These are phyloP conservation scores for Bipolaris oryzae DNA, from an alignment of 2,329 filamentous ascomycete species.

Conservation along the genomic window DNA sequence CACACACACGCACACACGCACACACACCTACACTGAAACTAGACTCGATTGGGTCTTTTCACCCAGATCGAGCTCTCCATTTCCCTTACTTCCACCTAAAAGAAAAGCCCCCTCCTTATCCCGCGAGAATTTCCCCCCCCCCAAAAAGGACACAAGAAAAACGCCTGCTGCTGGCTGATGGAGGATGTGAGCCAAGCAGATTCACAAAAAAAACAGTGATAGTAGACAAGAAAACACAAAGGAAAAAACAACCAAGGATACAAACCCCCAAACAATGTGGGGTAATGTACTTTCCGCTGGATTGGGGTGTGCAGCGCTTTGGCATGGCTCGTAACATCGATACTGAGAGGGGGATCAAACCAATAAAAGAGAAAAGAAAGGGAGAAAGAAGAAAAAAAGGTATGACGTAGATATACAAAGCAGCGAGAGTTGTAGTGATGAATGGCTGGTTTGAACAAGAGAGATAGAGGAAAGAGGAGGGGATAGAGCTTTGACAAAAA, in stretches of 20 bases:
- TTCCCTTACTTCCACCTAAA: background rate
- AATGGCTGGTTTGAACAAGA: conserved; percentile 1
- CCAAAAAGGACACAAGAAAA: background rate
- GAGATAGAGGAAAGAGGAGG: background rate
- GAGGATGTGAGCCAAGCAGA: conserved; percentile 5
- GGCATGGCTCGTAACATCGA: conserved; percentile 24
- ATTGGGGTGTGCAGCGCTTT: conserved; percentile 15
- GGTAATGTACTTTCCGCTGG: conserved; percentile 9
- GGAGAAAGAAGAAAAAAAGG: conserved; percentile 3
- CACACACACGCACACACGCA: background rate
- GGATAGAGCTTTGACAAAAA: conserved; percentile 6
- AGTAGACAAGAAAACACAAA: conserved; percentile 5
- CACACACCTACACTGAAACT: too few species aligned
- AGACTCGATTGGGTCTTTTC: background rate
- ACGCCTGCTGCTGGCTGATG: conserved; percentile 6
- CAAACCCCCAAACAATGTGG: conserved; percentile 7
- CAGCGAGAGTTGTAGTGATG: conserved; percentile 19
- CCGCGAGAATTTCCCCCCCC: background rate
- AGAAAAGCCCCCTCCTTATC: background rate
- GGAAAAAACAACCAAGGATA: conserved; percentile 4
- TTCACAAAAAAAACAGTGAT: background rate
- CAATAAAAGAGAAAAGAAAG: background rate
- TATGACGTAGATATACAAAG: conserved; percentile 21
- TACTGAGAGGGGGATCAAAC: conserved; percentile 5
- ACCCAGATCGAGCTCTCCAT: background rate